Conservation (phyloP, 83 land plant genomes). For the Diphasiastrum complanatum region DNA sequence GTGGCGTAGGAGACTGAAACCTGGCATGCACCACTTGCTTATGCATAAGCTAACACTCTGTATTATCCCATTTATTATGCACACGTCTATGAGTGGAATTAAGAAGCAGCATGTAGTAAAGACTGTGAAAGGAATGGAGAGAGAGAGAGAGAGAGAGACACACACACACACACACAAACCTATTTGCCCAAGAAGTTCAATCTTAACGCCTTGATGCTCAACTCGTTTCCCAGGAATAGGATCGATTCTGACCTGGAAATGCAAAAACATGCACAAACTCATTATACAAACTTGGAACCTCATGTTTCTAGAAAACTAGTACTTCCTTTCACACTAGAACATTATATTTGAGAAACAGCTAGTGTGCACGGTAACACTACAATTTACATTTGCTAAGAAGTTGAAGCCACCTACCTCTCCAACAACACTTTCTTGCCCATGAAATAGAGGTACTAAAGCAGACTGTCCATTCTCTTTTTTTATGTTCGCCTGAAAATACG, state of each 20-base stretch:
- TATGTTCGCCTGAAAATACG: conserved; percentile 53
- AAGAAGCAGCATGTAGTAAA: too few relatives aligned
- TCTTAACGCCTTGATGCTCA: conserved; percentile 87
- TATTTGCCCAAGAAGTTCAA: conserved; percentile 97
- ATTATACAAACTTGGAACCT: neutral
- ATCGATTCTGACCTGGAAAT: conserved; percentile 65
- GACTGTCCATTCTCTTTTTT: conserved; percentile 94
- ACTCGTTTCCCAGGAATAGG: conserved; percentile 84
- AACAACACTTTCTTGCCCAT: conserved; percentile 76
- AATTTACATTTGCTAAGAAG: conserved; percentile 4
- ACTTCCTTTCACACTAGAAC: neutral
- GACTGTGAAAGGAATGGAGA: too few relatives aligned
- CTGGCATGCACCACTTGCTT: too few relatives aligned
- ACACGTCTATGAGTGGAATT: too few relatives aligned
- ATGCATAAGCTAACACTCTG: too few relatives aligned
- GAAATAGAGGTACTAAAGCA: conserved; percentile 72
- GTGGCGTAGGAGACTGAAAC: too few relatives aligned
- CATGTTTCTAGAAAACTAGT: neutral
- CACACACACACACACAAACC: too few relatives aligned
- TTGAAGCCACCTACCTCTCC: conserved; percentile 60
- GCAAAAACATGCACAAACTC: conserved; percentile 3
- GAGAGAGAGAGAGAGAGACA: too few relatives aligned
- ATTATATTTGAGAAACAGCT: neutral
- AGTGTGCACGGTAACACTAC: neutral
- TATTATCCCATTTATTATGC: too few relatives aligned